Conservation (phyloP, 805 yeast species). For the Metschnikowia cerradonensis region DNA sequence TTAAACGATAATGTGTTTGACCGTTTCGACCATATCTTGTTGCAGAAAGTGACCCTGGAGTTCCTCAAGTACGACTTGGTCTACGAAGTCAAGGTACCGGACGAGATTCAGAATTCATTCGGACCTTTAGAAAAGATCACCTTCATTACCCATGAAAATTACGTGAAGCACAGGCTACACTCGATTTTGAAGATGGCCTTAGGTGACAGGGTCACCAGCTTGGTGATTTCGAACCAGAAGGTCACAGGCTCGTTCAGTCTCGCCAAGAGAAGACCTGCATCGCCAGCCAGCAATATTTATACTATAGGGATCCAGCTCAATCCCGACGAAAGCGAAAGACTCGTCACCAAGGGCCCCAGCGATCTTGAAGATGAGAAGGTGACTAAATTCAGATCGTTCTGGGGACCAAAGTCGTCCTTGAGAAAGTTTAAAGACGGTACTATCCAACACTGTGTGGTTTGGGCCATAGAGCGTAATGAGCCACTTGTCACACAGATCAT, state of each 20-base stretch:
- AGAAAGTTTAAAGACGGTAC: constrained; percentile 92
- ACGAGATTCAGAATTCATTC: constrained; percentile 43
- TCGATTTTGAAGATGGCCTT: constrained; percentile 54
- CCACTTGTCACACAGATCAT: constrained; percentile 66
- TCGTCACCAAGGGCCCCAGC: constrained; percentile 83
- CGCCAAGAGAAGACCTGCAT: constrained; percentile 51
- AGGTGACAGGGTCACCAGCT: constrained; percentile 44
- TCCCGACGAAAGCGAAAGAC: constrained; percentile 69
- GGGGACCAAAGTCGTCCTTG: constrained; percentile 85
- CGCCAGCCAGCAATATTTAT: constrained; percentile 25
- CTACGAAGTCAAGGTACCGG: constrained; percentile 49
- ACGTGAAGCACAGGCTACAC: constrained; percentile 56
- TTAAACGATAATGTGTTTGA: constrained; percentile 79
- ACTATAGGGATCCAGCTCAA: constrained; percentile 66
- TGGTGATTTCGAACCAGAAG: constrained; percentile 31
- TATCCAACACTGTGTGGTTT: constrained; percentile 85
- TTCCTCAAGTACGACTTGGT: constrained; percentile 64
- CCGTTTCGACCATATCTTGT: constrained; percentile 73
- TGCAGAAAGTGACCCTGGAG: constrained; percentile 52
- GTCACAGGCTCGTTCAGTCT: constrained; percentile 32
- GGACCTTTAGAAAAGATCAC: constrained; percentile 71
- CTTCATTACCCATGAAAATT: constrained; percentile 66
- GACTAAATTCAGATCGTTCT: constrained; percentile 68
- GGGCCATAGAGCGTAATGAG: constrained; percentile 56
- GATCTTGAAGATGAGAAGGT: constrained; percentile 49